Evolutionary conservation across 208 protist species (phyloP), one percentile per base, ranked within the genome.

Genomic region (Endotrypanum monterogeii): DNA sequence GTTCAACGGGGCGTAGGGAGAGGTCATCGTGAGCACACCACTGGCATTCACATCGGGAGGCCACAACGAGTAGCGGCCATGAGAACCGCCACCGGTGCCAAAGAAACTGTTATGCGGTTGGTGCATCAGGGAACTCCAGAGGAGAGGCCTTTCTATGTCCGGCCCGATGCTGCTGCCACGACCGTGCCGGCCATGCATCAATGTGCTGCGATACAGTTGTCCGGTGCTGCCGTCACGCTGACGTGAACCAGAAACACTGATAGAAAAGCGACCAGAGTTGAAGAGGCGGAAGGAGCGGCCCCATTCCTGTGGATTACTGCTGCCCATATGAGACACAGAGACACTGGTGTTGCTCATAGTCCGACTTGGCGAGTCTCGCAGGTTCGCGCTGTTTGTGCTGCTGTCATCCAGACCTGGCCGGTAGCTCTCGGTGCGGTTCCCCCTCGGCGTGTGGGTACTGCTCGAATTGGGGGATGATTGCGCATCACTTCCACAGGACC

Each of bases 271-370:
- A 30, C 76, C 82, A 37, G 83, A 83, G 76, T 85, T 94, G 71
- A 92, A 92, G 1, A 96, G 65, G 46, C 89, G 86, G 67, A 96
- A 96, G 28, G 92, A 96, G 7, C 76, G 83, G 3, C 88, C 84
- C 87, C 89, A 94, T 71, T 96, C 92, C 44, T 79, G 80, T 30
- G 77, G 80, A 3, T 63, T 63, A 62, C 73, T 87, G 58, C 81
- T 93, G 52, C 83, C 85, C 61, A 89, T 87, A 1, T 88, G 82
- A 2, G 88, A 92, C 23, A 88, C 80, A 11, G 80, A 89, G 4
- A 79, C 76, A 35, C 85, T 93, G 9, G 85, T 85, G 74, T 83
- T 93, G 76, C 89, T 92, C 23, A 90, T 72, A 30, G 80, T 85
- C 16, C 82, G 80, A 30, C 81, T 88, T 48, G 82, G 84, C 18